phyloP scores from a whole-genome alignment of 2,329 filamentous ascomycete species.

The Talaromyces funiculosus region DNA sequence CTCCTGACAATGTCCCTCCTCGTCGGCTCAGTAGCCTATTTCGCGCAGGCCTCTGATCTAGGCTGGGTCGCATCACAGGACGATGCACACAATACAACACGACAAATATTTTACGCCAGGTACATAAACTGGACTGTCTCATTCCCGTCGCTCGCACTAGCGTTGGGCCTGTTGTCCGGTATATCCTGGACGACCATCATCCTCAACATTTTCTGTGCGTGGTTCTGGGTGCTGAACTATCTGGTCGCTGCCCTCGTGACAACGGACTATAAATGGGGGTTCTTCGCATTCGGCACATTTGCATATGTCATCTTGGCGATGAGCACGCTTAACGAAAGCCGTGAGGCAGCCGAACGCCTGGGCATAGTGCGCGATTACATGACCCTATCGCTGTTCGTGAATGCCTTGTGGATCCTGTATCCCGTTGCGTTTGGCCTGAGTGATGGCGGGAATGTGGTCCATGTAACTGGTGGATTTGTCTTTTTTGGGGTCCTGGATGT shows the following conservation, averaged over 20 bases:
- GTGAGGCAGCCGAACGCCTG: slow-evolving; percentile 37
- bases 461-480: slow-evolving; percentile 43
- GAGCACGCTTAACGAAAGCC: slow-evolving; percentile 40
- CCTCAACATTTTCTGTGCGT: slow-evolving; percentile 46
- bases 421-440: slow-evolving; percentile 50
- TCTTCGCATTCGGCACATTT: slow-evolving; percentile 49
- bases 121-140: slow-evolving; percentile 53
- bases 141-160: slow-evolving; percentile 44
- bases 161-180: slow-evolving; percentile 48
- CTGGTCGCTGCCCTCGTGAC: slow-evolving; percentile 46
- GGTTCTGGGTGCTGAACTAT: slow-evolving; percentile 50
- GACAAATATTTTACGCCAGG: slow-evolving; percentile 53
- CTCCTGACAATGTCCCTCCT: slow-evolving; percentile 48
- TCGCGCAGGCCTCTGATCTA: slow-evolving; percentile 48
- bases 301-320: slow-evolving; percentile 45
- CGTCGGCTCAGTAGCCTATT: slow-evolving; percentile 49
- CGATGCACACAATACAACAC: slow-evolving; percentile 27
- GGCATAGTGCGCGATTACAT: slow-evolving; percentile 44
- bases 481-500: slow-evolving; percentile 53
- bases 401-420: slow-evolving; percentile 36
- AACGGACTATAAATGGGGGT: slow-evolving; percentile 54
- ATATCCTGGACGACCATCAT: slow-evolving; percentile 53
- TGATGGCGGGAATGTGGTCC: slow-evolving; percentile 50
- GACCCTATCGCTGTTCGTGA: slow-evolving; percentile 37
- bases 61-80: slow-evolving; percentile 41